Base-by-base conservation (phyloP, 2,329 filamentous ascomycete genomes). In the Sporothrix luriei region DNA sequence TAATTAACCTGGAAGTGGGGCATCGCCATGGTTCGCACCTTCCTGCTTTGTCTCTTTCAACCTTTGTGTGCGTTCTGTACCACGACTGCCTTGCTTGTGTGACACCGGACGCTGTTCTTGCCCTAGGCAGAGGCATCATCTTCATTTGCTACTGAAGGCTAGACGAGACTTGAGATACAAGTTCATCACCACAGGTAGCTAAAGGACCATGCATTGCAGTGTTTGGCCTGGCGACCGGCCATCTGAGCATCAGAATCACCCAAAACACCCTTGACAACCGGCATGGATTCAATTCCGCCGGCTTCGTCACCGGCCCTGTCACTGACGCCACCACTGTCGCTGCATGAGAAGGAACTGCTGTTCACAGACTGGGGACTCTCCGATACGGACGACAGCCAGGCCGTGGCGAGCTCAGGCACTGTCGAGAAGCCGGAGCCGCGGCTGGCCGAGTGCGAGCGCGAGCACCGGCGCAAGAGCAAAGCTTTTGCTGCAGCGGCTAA, bases 391-490 rank as follows among this genome's bases (percentile, higher is more conserved):
- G 51, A 64, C n/a, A 46, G 10, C 9, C 52, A 55, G 52, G 2
- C 52, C 4, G 13, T 19, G 52, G 19, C 24, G 9, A 3, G 51
- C n/a, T 4, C 21, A 4, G 24, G 61, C 24, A 13, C 21, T 1
- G 40, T 21, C 2, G 24, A 57, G 19, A 24, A n/a, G 33, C 33
- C 26, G 46, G 43, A 11, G 38, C 43, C 55, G 38, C 38, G 38
- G 21, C 29, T 55, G 7, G 29, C 29, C 5, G 24, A 51, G 21
- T 19, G 43, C 10, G 79, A 83, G 49, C 74, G 79, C 0, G 71
- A 77, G 9, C 75, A 78, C 52, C 78, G 83, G 21, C 76, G 76
- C 68, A 74, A 74, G 38, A 76, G 70, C 69, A 71, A 72, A 33
- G 72, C 74, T n/a, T 75, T 76, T 73, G 76, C 77, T 33, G 61